Base-by-base conservation (phyloP, 208 protist species). In the Herpetomonas samuelpessoai region DNA sequence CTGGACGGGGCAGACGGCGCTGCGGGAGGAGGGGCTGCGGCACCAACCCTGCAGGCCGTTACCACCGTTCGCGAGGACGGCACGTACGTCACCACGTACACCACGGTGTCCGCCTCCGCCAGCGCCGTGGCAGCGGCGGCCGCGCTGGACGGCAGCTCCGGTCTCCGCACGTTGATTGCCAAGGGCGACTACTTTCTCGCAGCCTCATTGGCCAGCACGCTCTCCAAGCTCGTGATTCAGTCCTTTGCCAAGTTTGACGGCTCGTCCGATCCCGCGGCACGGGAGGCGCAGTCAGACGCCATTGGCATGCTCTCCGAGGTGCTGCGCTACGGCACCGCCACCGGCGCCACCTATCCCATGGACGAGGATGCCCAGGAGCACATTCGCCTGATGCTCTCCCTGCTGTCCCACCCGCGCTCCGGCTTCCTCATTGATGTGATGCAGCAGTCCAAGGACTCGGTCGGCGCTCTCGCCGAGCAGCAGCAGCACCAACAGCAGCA, bases 121-220 rank as follows among this genome's bases (percentile, higher is more conserved):
- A 27, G 59, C 55, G 6, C 28, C 28, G 22, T 41, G 6, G 52
- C 53, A 21, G 35, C 27, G 41, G 50, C 30, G 10, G 38, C 22
- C 9, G 51, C 57, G 35, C 27, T 7, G 12, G 60, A 28, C 19
- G 64, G 65, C 19, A 16, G 56, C 18, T 75, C 61, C 30, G 81
- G 82, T 14, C 62, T 96, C 63, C 79, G 87, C 1, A 21, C 44
- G 39, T 55, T 79, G 3, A 69, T 98, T 47, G 58, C 74, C 22
- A 65, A 71, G 26, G 96, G 97, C 10, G 95, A 99, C 65, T 98
- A 96, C 68, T 99, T 98, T 75, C 69, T 99, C 27, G 95, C 83
- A 0, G 46, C 93, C 9, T 81, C 86, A 2, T 64, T 99, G 10
- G 83, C 88, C 25, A 88, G 71, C 21, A 91, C 97, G 2, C 71